Conservation (phyloP, 352 stramenopile species). For the Pythium aristosporum region DNA sequence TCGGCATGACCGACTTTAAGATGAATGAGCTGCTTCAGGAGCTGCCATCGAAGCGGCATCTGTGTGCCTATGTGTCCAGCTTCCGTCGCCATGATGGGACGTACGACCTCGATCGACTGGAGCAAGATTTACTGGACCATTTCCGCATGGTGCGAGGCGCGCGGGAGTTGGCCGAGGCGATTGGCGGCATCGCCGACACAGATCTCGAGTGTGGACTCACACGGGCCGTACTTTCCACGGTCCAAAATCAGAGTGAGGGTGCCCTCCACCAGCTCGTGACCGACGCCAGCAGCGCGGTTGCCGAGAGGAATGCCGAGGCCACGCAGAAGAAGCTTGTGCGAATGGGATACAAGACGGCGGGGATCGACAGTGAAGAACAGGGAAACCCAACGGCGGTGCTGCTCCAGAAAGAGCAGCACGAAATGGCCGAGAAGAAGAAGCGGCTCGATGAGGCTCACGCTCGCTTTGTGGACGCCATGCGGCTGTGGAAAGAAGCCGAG, state of each 20-base stretch:
- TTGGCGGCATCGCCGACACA: constrained; percentile 54
- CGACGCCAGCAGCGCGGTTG: constrained; percentile 36
- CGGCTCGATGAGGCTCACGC: constrained; percentile 51
- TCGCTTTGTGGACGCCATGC: constrained; percentile 62
- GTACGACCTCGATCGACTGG: constrained; percentile 50
- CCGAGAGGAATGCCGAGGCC: constrained; percentile 41
- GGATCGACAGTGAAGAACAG: background rate
- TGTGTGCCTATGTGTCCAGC: constrained; percentile 69
- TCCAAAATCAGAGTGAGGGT: constrained; percentile 46
- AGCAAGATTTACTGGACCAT: constrained; percentile 68
- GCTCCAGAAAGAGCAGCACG: constrained; percentile 52
- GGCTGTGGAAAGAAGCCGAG: constrained; percentile 74
- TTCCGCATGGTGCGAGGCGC: constrained; percentile 76
- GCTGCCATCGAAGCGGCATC: constrained; percentile 89
- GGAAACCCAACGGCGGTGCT: constrained; percentile 42
- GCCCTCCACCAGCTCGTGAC: constrained; percentile 43
- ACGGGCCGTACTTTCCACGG: constrained; percentile 33
- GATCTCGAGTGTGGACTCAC: constrained; percentile 69
- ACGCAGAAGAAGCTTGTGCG: constrained; percentile 55
- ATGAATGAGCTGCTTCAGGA: constrained; percentile 85
- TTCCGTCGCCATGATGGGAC: constrained; percentile 56
- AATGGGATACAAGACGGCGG: constrained; percentile 55
- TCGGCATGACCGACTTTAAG: constrained; percentile 87
- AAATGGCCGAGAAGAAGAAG: constrained; percentile 49
- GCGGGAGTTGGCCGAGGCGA: constrained; percentile 45